These are phyloP conservation scores for Stemphylium beticola DNA, from an alignment of 2,329 filamentous ascomycete species.

Conservation along the genomic window DNA sequence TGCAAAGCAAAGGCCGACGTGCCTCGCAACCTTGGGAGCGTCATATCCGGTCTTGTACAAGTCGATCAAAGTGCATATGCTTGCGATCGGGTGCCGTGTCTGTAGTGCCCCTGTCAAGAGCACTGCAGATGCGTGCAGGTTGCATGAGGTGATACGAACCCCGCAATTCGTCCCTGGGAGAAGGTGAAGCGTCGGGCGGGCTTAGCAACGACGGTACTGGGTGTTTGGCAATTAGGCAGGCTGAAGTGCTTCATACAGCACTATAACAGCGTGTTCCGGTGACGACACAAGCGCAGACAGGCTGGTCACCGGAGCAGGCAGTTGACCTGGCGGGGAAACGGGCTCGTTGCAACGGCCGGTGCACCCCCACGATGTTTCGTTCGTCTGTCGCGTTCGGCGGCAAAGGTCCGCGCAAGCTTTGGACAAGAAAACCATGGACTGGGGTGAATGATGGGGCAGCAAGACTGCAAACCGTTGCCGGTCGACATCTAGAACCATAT, in stretches of 20 bases:
- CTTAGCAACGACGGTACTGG: background rate
- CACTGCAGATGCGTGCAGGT: slow-evolving; percentile 12
- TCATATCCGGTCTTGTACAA: background rate
- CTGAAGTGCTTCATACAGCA: background rate
- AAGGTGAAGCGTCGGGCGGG: background rate
- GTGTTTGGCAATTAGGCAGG: slow-evolving; percentile 2
- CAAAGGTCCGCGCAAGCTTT: slow-evolving; percentile 19
- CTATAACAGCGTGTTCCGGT: slow-evolving; percentile 9
- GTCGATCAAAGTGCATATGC: slow-evolving; percentile 5
- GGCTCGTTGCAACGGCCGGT: background rate
- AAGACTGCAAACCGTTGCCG: slow-evolving; percentile 7
- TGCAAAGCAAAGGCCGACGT: slow-evolving; percentile 9
- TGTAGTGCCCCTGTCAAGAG: slow-evolving; percentile 1
- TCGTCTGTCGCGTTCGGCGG: slow-evolving; percentile 21
- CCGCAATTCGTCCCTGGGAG: slow-evolving; percentile 9
- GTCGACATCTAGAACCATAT: background rate
- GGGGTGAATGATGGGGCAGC: slow-evolving; percentile 3
- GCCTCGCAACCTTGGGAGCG: background rate
- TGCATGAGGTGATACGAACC: slow-evolving; percentile 15
- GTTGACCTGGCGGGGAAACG: slow-evolving; percentile 2
- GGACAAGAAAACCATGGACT: slow-evolving; percentile 9
- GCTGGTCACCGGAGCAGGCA: slow-evolving; percentile 4
- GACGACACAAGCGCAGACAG: slow-evolving; percentile 5
- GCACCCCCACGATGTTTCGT: slow-evolving; percentile 18
- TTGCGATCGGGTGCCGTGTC: slow-evolving; percentile 5